Evolutionary conservation across 768 basidiomycete species (phyloP).

Genomic region (Russula dissimulans): DNA sequence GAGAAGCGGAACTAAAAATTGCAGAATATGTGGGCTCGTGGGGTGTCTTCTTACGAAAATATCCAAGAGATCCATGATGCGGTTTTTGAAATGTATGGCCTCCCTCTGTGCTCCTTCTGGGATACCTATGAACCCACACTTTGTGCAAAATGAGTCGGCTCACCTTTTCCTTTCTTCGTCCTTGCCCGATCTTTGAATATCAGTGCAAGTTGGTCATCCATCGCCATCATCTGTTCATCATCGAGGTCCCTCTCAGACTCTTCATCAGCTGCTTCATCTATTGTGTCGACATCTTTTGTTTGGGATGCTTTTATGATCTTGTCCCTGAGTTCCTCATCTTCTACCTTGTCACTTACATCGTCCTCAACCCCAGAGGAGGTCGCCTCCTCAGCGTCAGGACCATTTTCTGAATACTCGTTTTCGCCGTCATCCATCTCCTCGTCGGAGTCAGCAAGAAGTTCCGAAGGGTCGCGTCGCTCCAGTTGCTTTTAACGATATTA

Average conservation of each 20-base stretch:
- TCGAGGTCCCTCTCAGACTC: slow-evolving; percentile 58
- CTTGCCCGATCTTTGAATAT: slow-evolving; percentile 67
- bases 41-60: slow-evolving; percentile 71
- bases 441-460: slow-evolving; percentile 34
- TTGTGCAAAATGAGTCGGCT: slow-evolving; percentile 17
- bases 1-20: slow-evolving; percentile 66
- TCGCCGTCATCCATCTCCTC: slow-evolving; percentile 27
- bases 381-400: slow-evolving; percentile 21
- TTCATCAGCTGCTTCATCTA: slow-evolving; percentile 48
- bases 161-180: slow-evolving; percentile 58
- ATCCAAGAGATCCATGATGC: slow-evolving; percentile 91
- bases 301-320: slow-evolving; percentile 58
- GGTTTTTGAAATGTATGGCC: slow-evolving; percentile 93
- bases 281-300: slow-evolving; percentile 48
- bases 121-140: background rate
- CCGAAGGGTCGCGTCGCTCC: slow-evolving; percentile 55
- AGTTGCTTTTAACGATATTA: slow-evolving; percentile 55
- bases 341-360: slow-evolving; percentile 39
- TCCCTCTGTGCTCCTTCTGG: slow-evolving; percentile 67
- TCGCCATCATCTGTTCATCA: slow-evolving; percentile 96
- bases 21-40: slow-evolving; percentile 57
- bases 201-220: slow-evolving; percentile 85
- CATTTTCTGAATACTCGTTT: slow-evolving; percentile 26
- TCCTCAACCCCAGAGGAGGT: slow-evolving; percentile 31
- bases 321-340: slow-evolving; percentile 53